phyloP scores from a whole-genome alignment of 768 basidiomycete genomes.

The Suillus subalutaceus region DNA sequence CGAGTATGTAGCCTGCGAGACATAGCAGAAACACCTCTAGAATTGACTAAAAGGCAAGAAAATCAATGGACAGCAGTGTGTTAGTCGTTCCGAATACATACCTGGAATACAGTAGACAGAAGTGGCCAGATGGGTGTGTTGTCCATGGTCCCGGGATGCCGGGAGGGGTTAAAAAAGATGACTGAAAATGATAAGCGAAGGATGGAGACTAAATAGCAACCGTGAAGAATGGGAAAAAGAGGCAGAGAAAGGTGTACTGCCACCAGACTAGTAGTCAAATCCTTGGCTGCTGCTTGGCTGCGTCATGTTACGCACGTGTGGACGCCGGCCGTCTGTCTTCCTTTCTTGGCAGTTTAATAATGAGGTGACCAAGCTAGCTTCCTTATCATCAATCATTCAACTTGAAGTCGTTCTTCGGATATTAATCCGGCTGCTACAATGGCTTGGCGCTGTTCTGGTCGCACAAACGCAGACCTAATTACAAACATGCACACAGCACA shows the following conservation, averaged over 20 bases:
- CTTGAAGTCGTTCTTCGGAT: background rate
- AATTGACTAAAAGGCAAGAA: slow-evolving; percentile 62
- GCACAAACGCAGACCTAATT: slow-evolving; percentile 73
- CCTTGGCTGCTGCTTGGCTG: background rate
- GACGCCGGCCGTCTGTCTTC: background rate
- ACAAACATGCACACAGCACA: slow-evolving; percentile 57
- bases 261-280: background rate
- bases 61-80: background rate
- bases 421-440: slow-evolving; percentile 39
- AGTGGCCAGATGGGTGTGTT: slow-evolving; percentile 16
- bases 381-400: background rate
- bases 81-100: background rate
- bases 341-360: background rate
- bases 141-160: background rate
- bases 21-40: slow-evolving; percentile 87
- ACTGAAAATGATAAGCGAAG: background rate
- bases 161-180: background rate
- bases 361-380: background rate
- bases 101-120: slow-evolving; percentile 35
- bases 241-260: background rate
- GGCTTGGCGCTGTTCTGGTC: slow-evolving; percentile 83
- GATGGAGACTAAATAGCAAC: slow-evolving; percentile 11
- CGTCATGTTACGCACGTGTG: background rate
- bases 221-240: background rate
- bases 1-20: slow-evolving; percentile 81